A percentile compares a stretch with the other conserved stretches of the same genome.
Conservation (phyloP, 2,329 filamentous ascomycete genomes). For the Monilinia aucupariae region DNA sequence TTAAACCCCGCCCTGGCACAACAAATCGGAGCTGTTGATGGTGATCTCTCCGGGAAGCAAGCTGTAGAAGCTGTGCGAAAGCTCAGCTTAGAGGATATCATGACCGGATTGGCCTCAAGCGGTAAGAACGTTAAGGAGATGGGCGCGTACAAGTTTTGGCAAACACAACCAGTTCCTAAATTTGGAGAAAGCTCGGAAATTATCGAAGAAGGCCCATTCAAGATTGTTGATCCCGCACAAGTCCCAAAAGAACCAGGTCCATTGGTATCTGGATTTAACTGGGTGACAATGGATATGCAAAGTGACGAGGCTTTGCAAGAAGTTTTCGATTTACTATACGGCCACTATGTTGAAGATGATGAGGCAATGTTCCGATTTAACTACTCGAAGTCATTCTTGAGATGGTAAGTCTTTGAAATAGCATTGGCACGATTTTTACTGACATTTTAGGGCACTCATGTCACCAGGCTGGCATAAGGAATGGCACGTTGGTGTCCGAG, state of each 20-base stretch:
- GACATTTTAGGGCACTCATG: conserved; percentile 70
- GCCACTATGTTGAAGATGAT: conserved; percentile 95
- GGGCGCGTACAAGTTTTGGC: conserved; percentile 98
- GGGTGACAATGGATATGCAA: conserved; percentile 83
- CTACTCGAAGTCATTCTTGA: conserved; percentile 82
- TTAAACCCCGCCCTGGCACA: conserved; percentile 68
- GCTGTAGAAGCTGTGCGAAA: conserved; percentile 53
- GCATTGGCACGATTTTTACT: conserved; percentile 18
- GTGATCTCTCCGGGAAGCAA: conserved; percentile 36
- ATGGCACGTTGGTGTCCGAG: conserved; percentile 93
- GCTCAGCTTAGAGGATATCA: conserved; percentile 63
- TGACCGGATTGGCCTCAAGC: conserved; percentile 68
- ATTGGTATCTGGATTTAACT: conserved; percentile 82
- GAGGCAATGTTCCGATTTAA: conserved; percentile 98
- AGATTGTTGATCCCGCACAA: conserved; percentile 69
- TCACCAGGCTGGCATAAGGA: conserved; percentile 88
- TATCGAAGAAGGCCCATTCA: conserved; percentile 76
- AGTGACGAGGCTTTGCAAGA: conserved; percentile 76
- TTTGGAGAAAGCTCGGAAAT: conserved; percentile 60
- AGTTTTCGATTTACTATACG: conserved; percentile 83
- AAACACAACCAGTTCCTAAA: conserved; percentile 88
- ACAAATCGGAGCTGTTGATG: conserved; percentile 43
- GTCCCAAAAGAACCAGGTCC: conserved; percentile 72
- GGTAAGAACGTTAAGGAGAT: conserved; percentile 94
- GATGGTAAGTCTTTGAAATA: conserved; percentile 58